A percentile compares a stretch with the other conserved stretches of the same genome.
Conservation (phyloP, 2,329 filamentous ascomycete species). For the Nemania diffusa region DNA sequence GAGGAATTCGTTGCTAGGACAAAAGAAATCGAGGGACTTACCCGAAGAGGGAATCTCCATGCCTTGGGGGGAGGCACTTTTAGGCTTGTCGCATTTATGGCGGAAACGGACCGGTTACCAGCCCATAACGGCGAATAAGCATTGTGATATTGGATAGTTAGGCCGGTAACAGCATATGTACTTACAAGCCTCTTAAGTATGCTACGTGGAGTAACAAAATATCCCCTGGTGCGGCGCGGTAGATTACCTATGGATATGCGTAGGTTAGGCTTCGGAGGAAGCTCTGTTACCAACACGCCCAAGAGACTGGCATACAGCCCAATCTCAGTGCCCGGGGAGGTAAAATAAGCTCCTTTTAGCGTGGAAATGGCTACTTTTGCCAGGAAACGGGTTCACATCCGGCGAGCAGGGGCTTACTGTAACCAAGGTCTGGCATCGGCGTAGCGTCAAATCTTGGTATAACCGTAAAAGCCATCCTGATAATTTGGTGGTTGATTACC, state of each 20-base stretch:
- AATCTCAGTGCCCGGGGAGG: conserved; percentile 21
- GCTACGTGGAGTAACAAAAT: conserved; percentile 30
- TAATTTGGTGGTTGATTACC: conserved; percentile 30
- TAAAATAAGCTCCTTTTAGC: conserved; percentile 29
- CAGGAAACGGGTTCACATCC: conserved; percentile 27
- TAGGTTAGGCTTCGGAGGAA: not conserved
- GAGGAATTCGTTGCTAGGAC: conserved; percentile 13
- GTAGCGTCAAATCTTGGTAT: conserved; percentile 23
- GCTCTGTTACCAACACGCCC: conserved; percentile 27
- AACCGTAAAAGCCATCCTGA: conserved; percentile 27
- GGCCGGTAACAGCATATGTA: not conserved
- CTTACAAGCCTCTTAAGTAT: too few species aligned
- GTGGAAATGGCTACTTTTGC: conserved; percentile 1
- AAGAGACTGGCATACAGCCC: conserved; percentile 23
- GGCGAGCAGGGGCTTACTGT: conserved; percentile 36
- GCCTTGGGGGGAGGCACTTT: not conserved
- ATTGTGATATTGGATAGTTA: not conserved
- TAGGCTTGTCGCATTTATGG: conserved; percentile 8
- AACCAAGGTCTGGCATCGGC: conserved; percentile 11
- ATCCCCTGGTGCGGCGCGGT: too few species aligned
- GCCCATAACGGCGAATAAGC: not conserved
- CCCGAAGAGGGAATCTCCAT: conserved; percentile 17
- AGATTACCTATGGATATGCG: too few species aligned
- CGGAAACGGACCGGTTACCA: conserved; percentile 29
- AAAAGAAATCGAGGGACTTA: conserved; percentile 5